A percentile compares a stretch with the other conserved stretches of the same genome.
Conservation (phyloP, 129 eudicot genomes). For the Solidago caesia region DNA sequence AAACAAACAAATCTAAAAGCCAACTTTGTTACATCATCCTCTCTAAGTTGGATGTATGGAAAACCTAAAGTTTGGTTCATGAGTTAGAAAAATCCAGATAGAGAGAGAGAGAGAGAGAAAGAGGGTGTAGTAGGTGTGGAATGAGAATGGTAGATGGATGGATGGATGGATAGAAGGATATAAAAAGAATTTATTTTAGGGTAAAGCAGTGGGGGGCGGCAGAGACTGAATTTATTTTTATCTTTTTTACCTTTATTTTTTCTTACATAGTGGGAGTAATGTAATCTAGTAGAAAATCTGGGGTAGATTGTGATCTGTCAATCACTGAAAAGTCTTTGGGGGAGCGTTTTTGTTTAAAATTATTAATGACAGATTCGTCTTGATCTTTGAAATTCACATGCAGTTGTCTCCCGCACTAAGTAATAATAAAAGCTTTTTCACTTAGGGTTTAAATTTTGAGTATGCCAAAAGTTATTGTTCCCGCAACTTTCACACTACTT, state of each 20-base stretch:
- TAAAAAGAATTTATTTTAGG: slow-evolving; percentile 24
- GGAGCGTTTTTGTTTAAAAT: slow-evolving; percentile 40
- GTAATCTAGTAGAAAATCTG: slow-evolving; percentile 29
- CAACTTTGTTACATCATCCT: neutral
- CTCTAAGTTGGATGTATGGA: neutral
- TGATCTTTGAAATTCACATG: slow-evolving; percentile 40
- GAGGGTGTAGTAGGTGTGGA: slow-evolving; percentile 11
- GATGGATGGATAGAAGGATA: slow-evolving; percentile 7
- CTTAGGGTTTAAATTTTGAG: neutral
- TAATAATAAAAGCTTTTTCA: slow-evolving; percentile 6
- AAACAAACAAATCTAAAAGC: neutral
- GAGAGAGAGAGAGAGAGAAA: slow-evolving; percentile 10
- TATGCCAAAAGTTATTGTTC: neutral
- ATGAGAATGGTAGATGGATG: slow-evolving; percentile 22
- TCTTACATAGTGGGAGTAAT: neutral
- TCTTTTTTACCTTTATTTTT: slow-evolving; percentile 4
- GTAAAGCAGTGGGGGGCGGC: slow-evolving; percentile 9
- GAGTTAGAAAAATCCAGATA: neutral
- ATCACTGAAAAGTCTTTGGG: slow-evolving; percentile 36
- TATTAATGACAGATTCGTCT: slow-evolving; percentile 41
- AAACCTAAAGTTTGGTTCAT: neutral
- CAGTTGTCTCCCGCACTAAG: slow-evolving; percentile 30
- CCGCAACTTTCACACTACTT: neutral
- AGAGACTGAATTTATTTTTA: slow-evolving; percentile 12
- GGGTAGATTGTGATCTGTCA: slow-evolving; percentile 33